Evolutionary conservation across 371 early-diverging fungal genomes (phyloP).

Genomic region (Mucor sp.): DNA sequence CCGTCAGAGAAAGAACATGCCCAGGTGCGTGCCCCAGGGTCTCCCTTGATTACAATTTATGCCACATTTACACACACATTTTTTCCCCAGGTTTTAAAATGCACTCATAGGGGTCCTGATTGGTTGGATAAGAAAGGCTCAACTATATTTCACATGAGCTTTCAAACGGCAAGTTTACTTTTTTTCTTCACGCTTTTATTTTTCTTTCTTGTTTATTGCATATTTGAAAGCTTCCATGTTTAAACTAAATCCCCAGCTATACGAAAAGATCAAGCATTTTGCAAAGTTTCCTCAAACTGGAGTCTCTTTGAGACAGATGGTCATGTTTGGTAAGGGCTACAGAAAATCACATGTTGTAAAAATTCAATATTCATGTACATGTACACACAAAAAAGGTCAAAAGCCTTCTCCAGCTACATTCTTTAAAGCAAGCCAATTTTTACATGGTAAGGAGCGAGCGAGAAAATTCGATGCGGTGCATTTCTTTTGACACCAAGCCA

Average conservation of each 20-base stretch:
- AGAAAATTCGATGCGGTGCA: neutral
- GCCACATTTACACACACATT: neutral
- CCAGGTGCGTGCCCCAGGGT: neutral
- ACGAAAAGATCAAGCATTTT: slow-evolving; percentile 74
- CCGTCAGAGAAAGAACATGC: neutral
- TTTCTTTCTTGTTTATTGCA: slow-evolving; percentile 5
- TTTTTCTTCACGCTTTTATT: slow-evolving; percentile 4
- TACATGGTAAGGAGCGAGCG: slow-evolving; percentile 57
- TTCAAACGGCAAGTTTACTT: neutral
- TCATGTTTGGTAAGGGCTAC: slow-evolving; percentile 17
- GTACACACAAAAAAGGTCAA: slow-evolving; percentile 60
- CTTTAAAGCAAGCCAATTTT: slow-evolving; percentile 89
- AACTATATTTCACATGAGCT: neutral
- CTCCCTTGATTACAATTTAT: neutral
- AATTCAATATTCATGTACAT: neutral
- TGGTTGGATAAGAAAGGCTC: neutral
- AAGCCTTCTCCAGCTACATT: slow-evolving; percentile 81
- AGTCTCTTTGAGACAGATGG: slow-evolving; percentile 85
- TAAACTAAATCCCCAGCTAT: slow-evolving; percentile 62
- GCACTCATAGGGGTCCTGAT: neutral
- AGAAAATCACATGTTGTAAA: neutral
- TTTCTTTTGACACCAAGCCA: neutral
- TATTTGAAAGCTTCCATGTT: slow-evolving; percentile 37
- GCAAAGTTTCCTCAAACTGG: slow-evolving; percentile 88
- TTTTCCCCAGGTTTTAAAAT: neutral